phyloP scores from a whole-genome alignment of 441 rosid genomes.

The Isatis lusitanica region DNA sequence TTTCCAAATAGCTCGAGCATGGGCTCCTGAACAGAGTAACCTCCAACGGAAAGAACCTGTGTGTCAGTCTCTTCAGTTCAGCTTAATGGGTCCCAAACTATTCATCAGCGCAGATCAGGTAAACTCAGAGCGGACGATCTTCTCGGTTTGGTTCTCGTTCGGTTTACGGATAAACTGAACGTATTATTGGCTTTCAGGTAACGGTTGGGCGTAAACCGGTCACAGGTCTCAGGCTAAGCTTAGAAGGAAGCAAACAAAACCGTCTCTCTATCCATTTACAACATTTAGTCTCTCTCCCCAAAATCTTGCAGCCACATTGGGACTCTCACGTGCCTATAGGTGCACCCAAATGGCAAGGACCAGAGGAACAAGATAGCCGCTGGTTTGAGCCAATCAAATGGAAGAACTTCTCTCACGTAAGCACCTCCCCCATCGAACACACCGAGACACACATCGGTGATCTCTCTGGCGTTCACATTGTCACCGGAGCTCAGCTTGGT shows the following conservation, averaged over 20 bases:
- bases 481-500: slow-evolving; percentile 82
- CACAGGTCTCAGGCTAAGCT: slow-evolving; percentile 65
- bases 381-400: slow-evolving; percentile 87
- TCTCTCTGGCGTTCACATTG: slow-evolving; percentile 73
- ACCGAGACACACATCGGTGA: slow-evolving; percentile 73
- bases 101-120: slow-evolving; percentile 81
- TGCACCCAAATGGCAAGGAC: slow-evolving; percentile 85
- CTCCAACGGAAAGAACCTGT: slow-evolving; percentile 79
- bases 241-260: slow-evolving; percentile 73
- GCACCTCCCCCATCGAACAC: slow-evolving; percentile 74
- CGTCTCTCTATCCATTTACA: slow-evolving; percentile 73
- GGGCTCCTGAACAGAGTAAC: slow-evolving; percentile 81
- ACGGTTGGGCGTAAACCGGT: slow-evolving; percentile 86
- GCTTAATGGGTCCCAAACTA: slow-evolving; percentile 87
- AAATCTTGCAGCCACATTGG: slow-evolving; percentile 80
- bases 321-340: slow-evolving; percentile 77
- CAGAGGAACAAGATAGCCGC: slow-evolving; percentile 86
- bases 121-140: background rate
- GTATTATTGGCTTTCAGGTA: slow-evolving; percentile 45
- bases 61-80: slow-evolving; percentile 65
- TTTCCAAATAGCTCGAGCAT: slow-evolving; percentile 67
- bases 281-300: slow-evolving; percentile 77
- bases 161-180: background rate
- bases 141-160: background rate
- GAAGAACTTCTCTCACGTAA: slow-evolving; percentile 84